Conservation (phyloP, 2,329 filamentous ascomycete genomes). For the Colletotrichum theobromicola region DNA sequence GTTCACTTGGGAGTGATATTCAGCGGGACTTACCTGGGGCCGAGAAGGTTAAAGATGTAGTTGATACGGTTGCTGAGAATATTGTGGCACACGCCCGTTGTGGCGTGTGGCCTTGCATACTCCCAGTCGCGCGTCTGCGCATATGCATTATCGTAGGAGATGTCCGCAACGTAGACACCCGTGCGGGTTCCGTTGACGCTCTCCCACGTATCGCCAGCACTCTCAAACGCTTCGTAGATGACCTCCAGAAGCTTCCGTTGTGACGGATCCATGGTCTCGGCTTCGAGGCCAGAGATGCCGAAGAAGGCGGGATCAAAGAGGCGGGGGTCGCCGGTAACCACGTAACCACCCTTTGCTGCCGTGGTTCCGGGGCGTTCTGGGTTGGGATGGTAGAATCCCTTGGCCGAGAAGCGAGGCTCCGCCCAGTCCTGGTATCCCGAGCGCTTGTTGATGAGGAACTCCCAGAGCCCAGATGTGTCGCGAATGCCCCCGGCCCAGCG, state of each 20-base stretch:
- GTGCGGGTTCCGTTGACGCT: not conserved
- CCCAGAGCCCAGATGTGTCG: slow-evolving; percentile 20
- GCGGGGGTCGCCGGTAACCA: not conserved
- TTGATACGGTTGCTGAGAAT: not conserved
- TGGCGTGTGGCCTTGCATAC: not conserved
- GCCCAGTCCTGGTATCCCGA: slow-evolving; percentile 5
- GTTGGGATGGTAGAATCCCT: not conserved
- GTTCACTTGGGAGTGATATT: not conserved
- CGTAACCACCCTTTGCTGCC: not conserved
- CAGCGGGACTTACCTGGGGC: not conserved
- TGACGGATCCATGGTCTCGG: not conserved
- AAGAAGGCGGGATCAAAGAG: not conserved
- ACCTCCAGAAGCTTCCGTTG: not conserved
- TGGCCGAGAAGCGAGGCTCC: not conserved
- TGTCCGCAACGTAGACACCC: not conserved
- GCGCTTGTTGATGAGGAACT: slow-evolving; percentile 17
- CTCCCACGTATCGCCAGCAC: not conserved
- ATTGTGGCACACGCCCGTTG: not conserved
- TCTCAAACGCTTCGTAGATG: not conserved
- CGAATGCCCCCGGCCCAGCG: not conserved
- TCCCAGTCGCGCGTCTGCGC: not conserved
- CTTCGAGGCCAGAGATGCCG: not conserved
- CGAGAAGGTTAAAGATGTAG: not conserved
- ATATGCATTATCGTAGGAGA: not conserved
- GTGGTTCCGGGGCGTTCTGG: not conserved